phyloP scores from a whole-genome alignment of 768 basidiomycete genomes.

The Leucocoprinus birnbaumii region DNA sequence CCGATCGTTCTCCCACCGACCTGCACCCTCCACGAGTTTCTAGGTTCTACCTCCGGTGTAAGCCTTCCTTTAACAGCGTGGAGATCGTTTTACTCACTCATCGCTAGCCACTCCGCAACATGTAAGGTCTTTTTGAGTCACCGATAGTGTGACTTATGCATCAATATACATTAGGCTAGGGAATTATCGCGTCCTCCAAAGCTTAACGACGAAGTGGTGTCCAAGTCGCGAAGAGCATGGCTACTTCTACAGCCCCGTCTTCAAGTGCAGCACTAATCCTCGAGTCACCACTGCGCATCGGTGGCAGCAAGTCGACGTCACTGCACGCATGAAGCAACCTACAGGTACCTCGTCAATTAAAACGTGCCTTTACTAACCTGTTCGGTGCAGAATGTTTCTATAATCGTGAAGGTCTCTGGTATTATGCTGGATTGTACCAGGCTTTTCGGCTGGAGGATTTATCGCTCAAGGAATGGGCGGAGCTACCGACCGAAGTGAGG shows the following conservation, averaged over 20 bases:
- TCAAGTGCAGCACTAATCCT: conserved; percentile 79
- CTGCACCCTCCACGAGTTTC: conserved; percentile 67
- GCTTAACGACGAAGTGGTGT: conserved; percentile 73
- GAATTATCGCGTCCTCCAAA: conserved; percentile 66
- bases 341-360: conserved; percentile 43
- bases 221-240: conserved; percentile 82
- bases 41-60: conserved; percentile 57
- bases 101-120: conserved; percentile 50
- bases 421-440: conserved; percentile 79
- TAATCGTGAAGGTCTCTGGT: conserved; percentile 78
- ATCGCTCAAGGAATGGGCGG: conserved; percentile 65
- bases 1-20: conserved; percentile 67
- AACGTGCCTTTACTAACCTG: background rate
- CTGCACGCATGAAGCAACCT: conserved; percentile 54
- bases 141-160: no score
- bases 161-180: conserved; percentile 40
- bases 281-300: conserved; percentile 74
- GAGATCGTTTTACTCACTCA: background rate
- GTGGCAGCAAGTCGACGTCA: conserved; percentile 65
- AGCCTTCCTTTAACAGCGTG: conserved; percentile 12
- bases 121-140: conserved; percentile 38
- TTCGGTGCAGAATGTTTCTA: conserved; percentile 67
- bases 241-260: conserved; percentile 68
- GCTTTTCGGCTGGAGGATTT: conserved; percentile 65
- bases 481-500: conserved; percentile 59